Evolutionary conservation across 176 grass and related monocot genomes (phyloP).

Genomic region (maize (Zea mays)): DNA sequence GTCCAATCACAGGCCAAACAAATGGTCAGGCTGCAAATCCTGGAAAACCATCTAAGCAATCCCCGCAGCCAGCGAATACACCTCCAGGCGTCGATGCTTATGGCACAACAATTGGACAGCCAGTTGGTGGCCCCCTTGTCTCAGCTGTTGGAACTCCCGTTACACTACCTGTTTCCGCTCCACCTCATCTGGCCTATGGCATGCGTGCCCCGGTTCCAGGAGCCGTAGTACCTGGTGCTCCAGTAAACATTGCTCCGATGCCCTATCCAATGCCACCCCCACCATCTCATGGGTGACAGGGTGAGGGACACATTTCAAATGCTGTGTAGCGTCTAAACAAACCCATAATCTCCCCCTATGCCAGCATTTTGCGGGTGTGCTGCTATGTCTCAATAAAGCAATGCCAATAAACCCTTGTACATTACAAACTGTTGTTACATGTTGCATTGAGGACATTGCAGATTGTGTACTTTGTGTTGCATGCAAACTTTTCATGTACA

Average conservation of each 20-base stretch:
- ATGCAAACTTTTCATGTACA: neutral
- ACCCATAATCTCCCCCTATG: too few relatives aligned
- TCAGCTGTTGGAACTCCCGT: constrained; percentile 91
- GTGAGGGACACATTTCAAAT: constrained; percentile 37
- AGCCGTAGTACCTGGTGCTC: constrained; percentile 58
- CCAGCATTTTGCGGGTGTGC: neutral
- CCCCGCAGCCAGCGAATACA: constrained; percentile 45
- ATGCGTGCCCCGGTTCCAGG: constrained; percentile 53
- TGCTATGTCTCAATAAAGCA: constrained; percentile 44
- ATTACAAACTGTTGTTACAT: constrained; percentile 44
- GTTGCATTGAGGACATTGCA: constrained; percentile 34
- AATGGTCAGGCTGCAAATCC: constrained; percentile 48
- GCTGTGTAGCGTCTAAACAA: neutral
- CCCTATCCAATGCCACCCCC: constrained; percentile 69
- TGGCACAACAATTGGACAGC: constrained; percentile 85
- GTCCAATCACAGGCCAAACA: constrained; percentile 70
- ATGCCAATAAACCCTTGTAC: constrained; percentile 54
- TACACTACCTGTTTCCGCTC: constrained; percentile 51
- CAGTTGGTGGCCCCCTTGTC: constrained; percentile 65
- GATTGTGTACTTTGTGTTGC: constrained; percentile 25
- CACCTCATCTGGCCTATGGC: constrained; percentile 73
- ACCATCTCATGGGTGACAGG: constrained; percentile 60
- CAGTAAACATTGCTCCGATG: constrained; percentile 54
- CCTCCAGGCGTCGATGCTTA: constrained; percentile 54
- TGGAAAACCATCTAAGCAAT: constrained; percentile 56